Evolutionary conservation across 345 rosid species (phyloP), one percentile per base, ranked within the genome.

Genomic region (Clarkia xantiana): DNA sequence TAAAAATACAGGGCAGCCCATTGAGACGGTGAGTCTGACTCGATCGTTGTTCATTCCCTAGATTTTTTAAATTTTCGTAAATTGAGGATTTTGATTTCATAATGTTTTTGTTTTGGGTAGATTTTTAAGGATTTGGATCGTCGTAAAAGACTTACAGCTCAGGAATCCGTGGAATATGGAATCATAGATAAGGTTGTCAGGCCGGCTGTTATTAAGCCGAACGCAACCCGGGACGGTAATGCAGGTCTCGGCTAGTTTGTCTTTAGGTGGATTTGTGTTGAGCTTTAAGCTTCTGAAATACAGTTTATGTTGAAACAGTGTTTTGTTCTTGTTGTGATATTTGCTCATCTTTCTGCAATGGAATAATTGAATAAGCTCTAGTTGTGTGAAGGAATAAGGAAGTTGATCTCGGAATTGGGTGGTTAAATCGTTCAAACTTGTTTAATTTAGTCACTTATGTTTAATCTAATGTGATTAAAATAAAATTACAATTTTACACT

Each of bases 151-250:
- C 83, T 81, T 53, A 66, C 64, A 36, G 82, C 91, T 14, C 68
- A 76, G 44, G 82, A 86, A 74, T 94, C 94, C 29, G 70, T 81
- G 2, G 89, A 83, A 48, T 86, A 90, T 52, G 89, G 96, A 22
- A 74, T 86, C 11, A 76, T 90, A 22, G 96, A 90, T 63, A 72
- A 73, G 18, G 65, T 85, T 49, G 67, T 73, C 56, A 71, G 86
- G 70, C 95, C 90, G 8, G 81, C 82, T 0, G 74, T 65, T n/a
- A 57, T 80, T 38, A 73, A 67, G 60, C 82, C 57, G 12, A 83
- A 80, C 44, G 64, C 70, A 47, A 71, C 74, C 53, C 71, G 69
- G 18, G 71, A 68, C 62, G 74, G 76, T 29, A 29, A 29, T 44
- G 39, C 73, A 25, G 84, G 81, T 22, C 86, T 79, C 14, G 84